Conservation (phyloP, 2,329 filamentous ascomycete species). For the Ambrosiella cleistominuta region DNA sequence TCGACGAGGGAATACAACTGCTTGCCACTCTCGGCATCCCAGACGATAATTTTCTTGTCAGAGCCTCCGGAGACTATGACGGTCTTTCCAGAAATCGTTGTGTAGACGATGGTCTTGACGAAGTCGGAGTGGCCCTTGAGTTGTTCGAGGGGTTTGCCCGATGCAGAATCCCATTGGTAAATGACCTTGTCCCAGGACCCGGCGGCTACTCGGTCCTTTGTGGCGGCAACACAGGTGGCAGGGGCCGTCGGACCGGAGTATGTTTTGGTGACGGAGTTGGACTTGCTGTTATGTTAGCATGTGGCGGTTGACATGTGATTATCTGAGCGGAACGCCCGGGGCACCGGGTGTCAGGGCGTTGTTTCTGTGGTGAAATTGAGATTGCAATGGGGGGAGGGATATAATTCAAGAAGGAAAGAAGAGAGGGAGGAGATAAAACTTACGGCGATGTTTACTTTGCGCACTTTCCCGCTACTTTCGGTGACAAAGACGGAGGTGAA, state of each 20-base stretch:
- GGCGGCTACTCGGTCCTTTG: constrained; percentile 51
- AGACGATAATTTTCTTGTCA: constrained; percentile 68
- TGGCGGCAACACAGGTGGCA: constrained; percentile 57
- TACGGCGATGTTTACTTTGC: constrained; percentile 60
- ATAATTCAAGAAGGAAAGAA: not conserved
- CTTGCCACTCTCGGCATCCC: constrained; percentile 52
- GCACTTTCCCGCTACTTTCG: constrained; percentile 69
- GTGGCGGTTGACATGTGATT: too few species aligned
- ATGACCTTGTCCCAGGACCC: constrained; percentile 90
- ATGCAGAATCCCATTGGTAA: constrained; percentile 62
- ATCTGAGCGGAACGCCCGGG: too few species aligned
- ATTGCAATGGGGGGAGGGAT: not conserved
- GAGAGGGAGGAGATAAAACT: not conserved
- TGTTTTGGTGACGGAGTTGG: constrained; percentile 16
- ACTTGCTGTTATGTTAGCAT: not conserved
- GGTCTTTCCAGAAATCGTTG: constrained; percentile 41
- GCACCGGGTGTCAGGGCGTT: not conserved
- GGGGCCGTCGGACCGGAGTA: constrained; percentile 67
- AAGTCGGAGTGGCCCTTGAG: constrained; percentile 77
- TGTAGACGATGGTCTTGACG: constrained; percentile 60
- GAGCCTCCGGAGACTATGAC: constrained; percentile 57
- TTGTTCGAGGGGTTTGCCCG: constrained; percentile 29
- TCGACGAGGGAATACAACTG: constrained; percentile 65
- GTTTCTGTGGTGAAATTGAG: not conserved
- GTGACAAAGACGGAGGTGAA: constrained; percentile 53